These are phyloP conservation scores for Colletotrichum euphorbiae DNA, from an alignment of 2,329 filamentous ascomycete species.

Conservation along the genomic window DNA sequence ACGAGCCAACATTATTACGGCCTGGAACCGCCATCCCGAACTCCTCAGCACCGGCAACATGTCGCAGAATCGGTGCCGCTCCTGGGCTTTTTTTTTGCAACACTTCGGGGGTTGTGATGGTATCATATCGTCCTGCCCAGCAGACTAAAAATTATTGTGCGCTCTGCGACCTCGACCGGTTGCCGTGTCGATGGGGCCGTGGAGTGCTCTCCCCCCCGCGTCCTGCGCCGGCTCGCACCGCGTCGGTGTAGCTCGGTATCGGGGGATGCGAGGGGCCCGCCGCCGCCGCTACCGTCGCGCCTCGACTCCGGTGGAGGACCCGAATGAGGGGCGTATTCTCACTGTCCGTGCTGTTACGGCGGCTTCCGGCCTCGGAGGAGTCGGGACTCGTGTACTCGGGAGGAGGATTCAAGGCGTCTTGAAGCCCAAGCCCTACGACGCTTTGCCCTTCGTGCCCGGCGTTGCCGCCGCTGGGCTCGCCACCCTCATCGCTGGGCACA, in stretches of 20 bases:
- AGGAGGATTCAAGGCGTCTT: conserved; percentile 72
- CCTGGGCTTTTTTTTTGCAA: not conserved
- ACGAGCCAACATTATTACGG: conserved; percentile 31
- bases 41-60: conserved; percentile 8
- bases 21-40: conserved; percentile 22
- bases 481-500: conserved; percentile 76
- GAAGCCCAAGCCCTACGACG: conserved; percentile 58
- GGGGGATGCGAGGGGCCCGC: conserved; percentile 64
- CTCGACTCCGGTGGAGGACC: conserved; percentile 63
- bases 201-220: conserved; percentile 57
- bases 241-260: conserved; percentile 86
- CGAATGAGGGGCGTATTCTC: conserved; percentile 66
- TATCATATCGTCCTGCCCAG: conserved; percentile 39
- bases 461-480: conserved; percentile 70
- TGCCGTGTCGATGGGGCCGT: conserved; percentile 30
- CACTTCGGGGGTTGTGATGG: conserved; percentile 16
- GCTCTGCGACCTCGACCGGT: conserved; percentile 40
- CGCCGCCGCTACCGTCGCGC: conserved; percentile 59
- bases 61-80: not conserved
- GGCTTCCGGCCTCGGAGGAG: conserved; percentile 67
- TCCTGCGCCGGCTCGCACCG: conserved; percentile 67
- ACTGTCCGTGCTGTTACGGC: conserved; percentile 68
- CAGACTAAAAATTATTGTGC: conserved; percentile 38
- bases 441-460: conserved; percentile 46
- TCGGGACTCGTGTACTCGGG: conserved; percentile 78